Percentiles rank a stretch among this genome's conserved stretches.
phyloP scores from a whole-genome alignment of 768 basidiomycete genomes.

The Xerocomellus intermedius region DNA sequence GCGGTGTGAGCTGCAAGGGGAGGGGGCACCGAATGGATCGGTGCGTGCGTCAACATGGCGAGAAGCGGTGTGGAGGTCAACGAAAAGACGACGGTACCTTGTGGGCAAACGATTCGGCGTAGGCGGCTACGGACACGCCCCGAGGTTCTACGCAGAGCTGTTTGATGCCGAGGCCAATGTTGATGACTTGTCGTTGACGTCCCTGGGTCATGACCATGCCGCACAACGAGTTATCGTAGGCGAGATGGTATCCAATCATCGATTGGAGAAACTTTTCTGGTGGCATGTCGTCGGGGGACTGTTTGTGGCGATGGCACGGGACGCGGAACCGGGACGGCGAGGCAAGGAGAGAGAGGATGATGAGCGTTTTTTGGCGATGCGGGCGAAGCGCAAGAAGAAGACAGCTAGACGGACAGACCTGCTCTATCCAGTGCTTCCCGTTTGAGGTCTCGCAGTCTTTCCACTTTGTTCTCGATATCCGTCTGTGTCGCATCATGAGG shows the following conservation, averaged over 20 bases:
- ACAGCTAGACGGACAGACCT: constrained; percentile 42
- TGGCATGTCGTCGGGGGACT: constrained; percentile 60
- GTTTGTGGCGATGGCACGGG: neutral
- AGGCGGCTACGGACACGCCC: constrained; percentile 57
- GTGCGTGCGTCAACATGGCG: neutral
- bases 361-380: constrained; percentile 2
- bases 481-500: constrained; percentile 83
- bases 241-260: constrained; percentile 78
- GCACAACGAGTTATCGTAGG: constrained; percentile 64
- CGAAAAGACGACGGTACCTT: constrained; percentile 48
- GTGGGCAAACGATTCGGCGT: constrained; percentile 70
- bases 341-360: neutral
- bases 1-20: constrained; percentile 37
- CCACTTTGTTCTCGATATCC: constrained; percentile 77
- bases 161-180: constrained; percentile 80
- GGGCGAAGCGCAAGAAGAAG: neutral
- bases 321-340: neutral
- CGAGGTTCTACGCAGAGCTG: constrained; percentile 62
- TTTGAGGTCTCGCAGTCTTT: constrained; percentile 55
- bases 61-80: neutral
- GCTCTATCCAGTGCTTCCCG: constrained; percentile 84
- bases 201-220: constrained; percentile 90
- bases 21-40: neutral
- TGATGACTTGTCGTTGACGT: constrained; percentile 67
- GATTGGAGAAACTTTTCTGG: constrained; percentile 65